A percentile compares a stretch with the other conserved stretches of the same genome.
phyloP scores from a whole-genome alignment of 148 eudicot species.

The Vaccinium macrocarpon region DNA sequence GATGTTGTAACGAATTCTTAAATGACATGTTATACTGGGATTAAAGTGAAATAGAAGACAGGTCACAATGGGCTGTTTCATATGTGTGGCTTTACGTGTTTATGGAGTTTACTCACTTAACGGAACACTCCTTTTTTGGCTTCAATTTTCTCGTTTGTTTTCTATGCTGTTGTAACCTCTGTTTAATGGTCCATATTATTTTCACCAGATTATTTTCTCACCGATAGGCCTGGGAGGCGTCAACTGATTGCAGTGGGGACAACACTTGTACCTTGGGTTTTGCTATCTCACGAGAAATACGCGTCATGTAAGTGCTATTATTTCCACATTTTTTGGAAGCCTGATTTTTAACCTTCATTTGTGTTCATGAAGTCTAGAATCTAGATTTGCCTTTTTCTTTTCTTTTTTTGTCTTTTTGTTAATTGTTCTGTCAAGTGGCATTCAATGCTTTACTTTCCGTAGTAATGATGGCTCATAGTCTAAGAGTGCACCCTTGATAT shows the following conservation, averaged over 20 bases:
- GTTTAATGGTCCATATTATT: constrained; percentile 1
- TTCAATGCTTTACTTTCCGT: constrained; percentile 1
- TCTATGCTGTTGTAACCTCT: background rate
- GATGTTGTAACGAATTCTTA: background rate
- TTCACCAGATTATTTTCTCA: constrained; percentile 3
- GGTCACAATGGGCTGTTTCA: background rate
- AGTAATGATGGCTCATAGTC: constrained; percentile 47
- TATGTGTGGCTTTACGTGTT: background rate
- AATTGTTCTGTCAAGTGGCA: background rate
- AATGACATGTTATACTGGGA: background rate
- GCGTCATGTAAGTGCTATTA: constrained; percentile 57
- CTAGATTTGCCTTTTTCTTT: background rate
- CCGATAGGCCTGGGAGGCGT: constrained; percentile 70
- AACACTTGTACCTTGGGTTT: constrained; percentile 50
- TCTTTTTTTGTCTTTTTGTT: background rate
- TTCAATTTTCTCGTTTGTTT: background rate
- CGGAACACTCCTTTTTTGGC: background rate
- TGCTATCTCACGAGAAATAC: constrained; percentile 40
- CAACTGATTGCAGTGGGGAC: constrained; percentile 69
- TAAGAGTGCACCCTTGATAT: constrained; percentile 73
- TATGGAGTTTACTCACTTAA: background rate
- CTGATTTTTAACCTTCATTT: background rate
- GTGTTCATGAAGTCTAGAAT: background rate
- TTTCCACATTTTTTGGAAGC: background rate
- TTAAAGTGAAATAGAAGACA: background rate